phyloP scores from a whole-genome alignment of 1,284 basidiomycete genomes.

The Trichosporon faecale region DNA sequence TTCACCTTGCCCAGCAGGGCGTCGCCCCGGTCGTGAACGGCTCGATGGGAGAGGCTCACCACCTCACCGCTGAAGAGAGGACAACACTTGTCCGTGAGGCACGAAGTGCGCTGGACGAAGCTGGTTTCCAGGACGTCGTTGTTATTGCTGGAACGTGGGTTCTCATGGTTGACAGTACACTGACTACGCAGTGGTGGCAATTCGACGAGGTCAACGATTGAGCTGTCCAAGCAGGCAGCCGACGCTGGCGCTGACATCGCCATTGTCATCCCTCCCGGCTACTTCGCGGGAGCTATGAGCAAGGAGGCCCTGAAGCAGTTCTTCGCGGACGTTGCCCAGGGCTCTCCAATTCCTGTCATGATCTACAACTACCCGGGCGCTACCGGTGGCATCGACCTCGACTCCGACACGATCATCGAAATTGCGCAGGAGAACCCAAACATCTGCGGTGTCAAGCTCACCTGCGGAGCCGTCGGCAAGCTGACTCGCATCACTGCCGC shows the following conservation, averaged over 20 bases:
- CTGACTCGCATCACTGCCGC: slow-evolving; percentile 73
- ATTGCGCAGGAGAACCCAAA: slow-evolving; percentile 61
- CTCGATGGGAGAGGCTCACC: slow-evolving; percentile 61
- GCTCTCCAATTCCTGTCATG: slow-evolving; percentile 79
- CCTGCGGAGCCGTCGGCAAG: slow-evolving; percentile 87
- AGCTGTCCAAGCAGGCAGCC: slow-evolving; percentile 69
- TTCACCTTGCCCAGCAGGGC: slow-evolving; percentile 66
- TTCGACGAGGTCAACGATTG: slow-evolving; percentile 74
- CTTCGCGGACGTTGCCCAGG: slow-evolving; percentile 70
- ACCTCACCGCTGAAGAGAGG: slow-evolving; percentile 72
- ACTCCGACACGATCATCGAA: slow-evolving; percentile 77
- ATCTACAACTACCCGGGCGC: slow-evolving; percentile 89
- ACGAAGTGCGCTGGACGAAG: slow-evolving; percentile 68
- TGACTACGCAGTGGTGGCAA: slow-evolving; percentile 59
- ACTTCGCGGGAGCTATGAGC: slow-evolving; percentile 72
- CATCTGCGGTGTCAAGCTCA: slow-evolving; percentile 77
- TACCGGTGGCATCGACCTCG: slow-evolving; percentile 76
- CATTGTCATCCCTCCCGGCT: slow-evolving; percentile 79
- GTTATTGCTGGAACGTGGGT: slow-evolving; percentile 71
- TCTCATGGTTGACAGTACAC: not conserved
- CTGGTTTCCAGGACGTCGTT: slow-evolving; percentile 62
- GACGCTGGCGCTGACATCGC: slow-evolving; percentile 75
- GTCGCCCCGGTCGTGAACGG: slow-evolving; percentile 74
- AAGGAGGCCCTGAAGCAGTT: slow-evolving; percentile 70
- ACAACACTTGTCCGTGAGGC: slow-evolving; percentile 65